Base-by-base conservation (phyloP, 1,139 yeast genomes). In the Suhomyces guaymorum region DNA sequence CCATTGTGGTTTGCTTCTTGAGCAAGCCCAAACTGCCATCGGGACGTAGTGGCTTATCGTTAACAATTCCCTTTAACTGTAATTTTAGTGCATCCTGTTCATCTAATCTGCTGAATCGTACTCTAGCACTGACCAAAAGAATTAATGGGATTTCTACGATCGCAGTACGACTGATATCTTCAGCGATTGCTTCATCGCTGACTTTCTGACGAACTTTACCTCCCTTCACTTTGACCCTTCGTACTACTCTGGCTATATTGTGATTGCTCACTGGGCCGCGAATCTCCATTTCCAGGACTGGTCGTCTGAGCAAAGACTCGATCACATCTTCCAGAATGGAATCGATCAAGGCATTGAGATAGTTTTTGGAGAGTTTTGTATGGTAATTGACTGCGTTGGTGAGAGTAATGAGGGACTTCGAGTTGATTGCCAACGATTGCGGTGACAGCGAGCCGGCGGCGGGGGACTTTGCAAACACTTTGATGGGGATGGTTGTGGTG, bases 391-490 rank as follows among this genome's bases (percentile, higher is more conserved):
- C 35, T 24, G 39, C 32, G 27, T 44, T 44, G 35, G 41, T 46
- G 14, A 48, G 39, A 1, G 50, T 46, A 25, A 48, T 46, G 17
- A 48, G 36, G 2, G 52, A 48, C 20, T 42, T 44, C 14, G 43
- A 33, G 30, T 48, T 48, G 40, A 48, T 46, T 15, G 52, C 48
- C 15, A 47, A 32, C n/a, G 50, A 39, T 14, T 27, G 33, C 16
- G 28, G 39, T 4, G 24, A 14, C 4, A 26, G 18, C 9, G 28
- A 8, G 7, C 8, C 11, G 7, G 19, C 8, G 2, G 38, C 15
- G 7, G 32, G 27, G 7, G 38, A 21, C 27, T 45, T 46, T 4
- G 44, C 49, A 26, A 47, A 45, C 15, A 48, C 27, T 38, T 48
- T 48, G 15, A 47, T 17, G 23, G 52, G 52, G n/a, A 47, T 33